Conservation (phyloP, 768 basidiomycete species). For the Lactifluus echinatus region DNA sequence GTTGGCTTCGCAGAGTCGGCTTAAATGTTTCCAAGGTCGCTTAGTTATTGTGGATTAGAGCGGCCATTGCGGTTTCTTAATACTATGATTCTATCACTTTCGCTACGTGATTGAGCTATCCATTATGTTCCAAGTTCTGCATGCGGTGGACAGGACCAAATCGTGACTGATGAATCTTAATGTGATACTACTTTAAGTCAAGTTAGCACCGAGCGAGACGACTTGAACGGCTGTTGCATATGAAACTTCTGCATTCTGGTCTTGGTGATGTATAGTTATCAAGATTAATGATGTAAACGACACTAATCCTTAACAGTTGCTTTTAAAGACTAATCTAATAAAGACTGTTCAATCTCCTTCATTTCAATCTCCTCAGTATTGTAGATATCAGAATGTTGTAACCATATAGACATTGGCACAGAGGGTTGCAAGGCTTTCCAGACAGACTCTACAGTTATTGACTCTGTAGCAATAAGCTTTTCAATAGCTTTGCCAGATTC, state of each 20-base stretch:
- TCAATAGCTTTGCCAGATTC: not conserved
- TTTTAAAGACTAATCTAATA: too few relatives aligned
- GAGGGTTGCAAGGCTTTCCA: not conserved
- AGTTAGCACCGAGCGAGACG: too few relatives aligned
- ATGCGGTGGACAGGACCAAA: not conserved
- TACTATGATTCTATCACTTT: not conserved
- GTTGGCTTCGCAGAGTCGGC: constrained; percentile 68
- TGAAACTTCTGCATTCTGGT: too few relatives aligned
- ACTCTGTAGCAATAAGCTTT: not conserved
- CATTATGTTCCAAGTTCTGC: not conserved
- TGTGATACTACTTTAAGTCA: too few relatives aligned
- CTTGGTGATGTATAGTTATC: too few relatives aligned
- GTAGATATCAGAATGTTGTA: not conserved
- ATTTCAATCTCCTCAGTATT: constrained; percentile 5
- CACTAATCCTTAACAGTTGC: too few relatives aligned
- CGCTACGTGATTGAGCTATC: not conserved
- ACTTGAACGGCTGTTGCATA: too few relatives aligned
- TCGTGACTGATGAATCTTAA: not conserved
- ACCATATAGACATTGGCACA: constrained; percentile 1
- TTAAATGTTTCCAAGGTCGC: constrained; percentile 21
- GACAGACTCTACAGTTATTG: not conserved
- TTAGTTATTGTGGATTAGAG: not conserved
- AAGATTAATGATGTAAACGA: too few relatives aligned
- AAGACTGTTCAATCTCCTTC: constrained; percentile 8
- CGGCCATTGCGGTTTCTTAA: not conserved